phyloP scores from a whole-genome alignment of 495 filamentous ascomycete species.

The Podospora sp. region DNA sequence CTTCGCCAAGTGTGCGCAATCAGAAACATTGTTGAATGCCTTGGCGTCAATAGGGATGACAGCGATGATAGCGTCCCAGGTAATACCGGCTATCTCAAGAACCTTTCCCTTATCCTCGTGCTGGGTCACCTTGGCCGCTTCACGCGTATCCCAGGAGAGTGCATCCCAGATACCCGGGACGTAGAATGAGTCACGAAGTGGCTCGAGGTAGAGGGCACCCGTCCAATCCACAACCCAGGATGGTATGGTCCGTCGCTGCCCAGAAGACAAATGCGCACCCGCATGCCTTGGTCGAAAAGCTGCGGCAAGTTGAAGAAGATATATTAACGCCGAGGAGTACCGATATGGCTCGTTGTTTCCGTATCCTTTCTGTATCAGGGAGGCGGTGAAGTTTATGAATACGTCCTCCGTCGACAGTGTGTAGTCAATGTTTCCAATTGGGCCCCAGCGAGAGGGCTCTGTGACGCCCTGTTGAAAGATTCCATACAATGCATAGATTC shows the following conservation, averaged over 20 bases:
- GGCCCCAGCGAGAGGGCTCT: not conserved
- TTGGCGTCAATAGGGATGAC: not conserved
- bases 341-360: too few species aligned
- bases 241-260: not conserved
- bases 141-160: not conserved
- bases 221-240: conserved; percentile 24
- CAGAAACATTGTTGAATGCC: not conserved
- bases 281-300: not conserved
- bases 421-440: not conserved
- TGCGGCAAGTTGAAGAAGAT: not conserved
- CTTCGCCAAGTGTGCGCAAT: not conserved
- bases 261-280: not conserved
- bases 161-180: not conserved
- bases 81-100: not conserved
- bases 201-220: not conserved
- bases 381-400: not conserved
- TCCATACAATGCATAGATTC: conserved; percentile 21
- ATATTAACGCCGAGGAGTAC: not conserved
- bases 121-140: too few species aligned
- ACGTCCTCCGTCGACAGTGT: not conserved
- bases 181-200: not conserved
- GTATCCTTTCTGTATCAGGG: not conserved
- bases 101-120: too few species aligned
- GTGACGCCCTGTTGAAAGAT: conserved; percentile 17
- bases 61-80: not conserved